Base-by-base conservation (phyloP, 1,284 basidiomycete genomes). In the Vanrija pseudolonga region DNA sequence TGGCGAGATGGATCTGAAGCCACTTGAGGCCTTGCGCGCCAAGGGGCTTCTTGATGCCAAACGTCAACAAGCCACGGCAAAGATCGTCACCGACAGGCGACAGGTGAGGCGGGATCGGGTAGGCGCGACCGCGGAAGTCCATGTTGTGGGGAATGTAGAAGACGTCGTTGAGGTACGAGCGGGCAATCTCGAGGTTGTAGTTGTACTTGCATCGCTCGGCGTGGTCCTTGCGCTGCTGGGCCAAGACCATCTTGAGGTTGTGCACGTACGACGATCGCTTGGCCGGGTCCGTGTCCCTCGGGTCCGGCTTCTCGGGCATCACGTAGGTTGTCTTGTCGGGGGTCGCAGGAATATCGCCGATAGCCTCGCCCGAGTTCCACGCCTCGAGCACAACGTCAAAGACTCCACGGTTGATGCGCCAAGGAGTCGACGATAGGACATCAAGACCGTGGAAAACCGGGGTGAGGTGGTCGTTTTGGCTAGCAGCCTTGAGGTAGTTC, bases 131-230 rank as follows among this genome's bases (percentile, higher is more conserved):
- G 60, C 95, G 86, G 83, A 98, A 99, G 76, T 99, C 96, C 69
- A 98, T 81, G 76, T 97, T 98, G 77, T 98, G 96, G 0, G 95
- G 95, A 59, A 96, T 83, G 77, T 93, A 98, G 74, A 98, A 88
- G 0, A 80, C 85, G 67, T 98, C 70, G 62, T 72, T 67, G 39
- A 74, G 55, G 58, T 69, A 74, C 28, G 93, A 87, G 54, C 90
- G 83, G 2, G 95, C 95, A 67, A 98, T 96, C 76, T 98, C 95
- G 56, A 98, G 85, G 76, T 94, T 97, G 77, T 98, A 98, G 75
- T 98, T 98, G 59, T 94, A 86, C 69, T 83, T 90, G 76, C 94
- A 98, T 44, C 95, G 82, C 56, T 93, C 89, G 17, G 88, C 89
- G 76, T 98, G 95, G 63, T 88, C 89, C 64, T 85, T 86, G 18